Conservation (phyloP, 2,329 filamentous ascomycete species). For the Furcasterigmium furcatum region DNA sequence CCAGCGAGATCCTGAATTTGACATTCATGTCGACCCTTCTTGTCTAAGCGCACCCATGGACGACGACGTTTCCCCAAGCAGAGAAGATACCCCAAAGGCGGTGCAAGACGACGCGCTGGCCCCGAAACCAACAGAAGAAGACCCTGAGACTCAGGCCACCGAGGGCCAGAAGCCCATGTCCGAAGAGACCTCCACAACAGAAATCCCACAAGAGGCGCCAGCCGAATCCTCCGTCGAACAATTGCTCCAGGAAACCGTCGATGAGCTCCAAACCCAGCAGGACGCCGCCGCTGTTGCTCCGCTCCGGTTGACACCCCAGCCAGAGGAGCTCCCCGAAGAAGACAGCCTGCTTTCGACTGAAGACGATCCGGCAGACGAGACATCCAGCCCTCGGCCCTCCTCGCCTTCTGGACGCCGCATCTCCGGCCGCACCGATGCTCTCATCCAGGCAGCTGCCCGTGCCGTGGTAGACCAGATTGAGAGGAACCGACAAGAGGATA, state of each 20-base stretch:
- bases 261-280: not conserved
- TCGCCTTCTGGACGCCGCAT: constrained; percentile 28
- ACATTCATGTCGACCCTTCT: constrained; percentile 45
- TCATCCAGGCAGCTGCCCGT: constrained; percentile 50
- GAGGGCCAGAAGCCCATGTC: no score
- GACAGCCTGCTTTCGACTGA: not conserved
- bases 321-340: not conserved
- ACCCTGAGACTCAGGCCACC: no score
- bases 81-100: not conserved
- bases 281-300: not conserved
- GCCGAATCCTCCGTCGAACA: not conserved
- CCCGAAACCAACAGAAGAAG: no score
- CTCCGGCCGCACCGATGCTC: constrained; percentile 44
- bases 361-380: constrained; percentile 2
- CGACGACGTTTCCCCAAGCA: constrained; percentile 22
- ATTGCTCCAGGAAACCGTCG: not conserved
- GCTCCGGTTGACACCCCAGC: no score
- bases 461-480: constrained; percentile 47
- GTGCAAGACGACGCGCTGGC: not conserved
- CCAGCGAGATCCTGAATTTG: constrained; percentile 29
- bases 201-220: not conserved
- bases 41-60: constrained; percentile 38
- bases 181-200: no score
- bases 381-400: constrained; percentile 6
- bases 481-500: constrained; percentile 19